phyloP scores from a whole-genome alignment of 2,329 filamentous ascomycete genomes.

The Penicillium paneum region DNA sequence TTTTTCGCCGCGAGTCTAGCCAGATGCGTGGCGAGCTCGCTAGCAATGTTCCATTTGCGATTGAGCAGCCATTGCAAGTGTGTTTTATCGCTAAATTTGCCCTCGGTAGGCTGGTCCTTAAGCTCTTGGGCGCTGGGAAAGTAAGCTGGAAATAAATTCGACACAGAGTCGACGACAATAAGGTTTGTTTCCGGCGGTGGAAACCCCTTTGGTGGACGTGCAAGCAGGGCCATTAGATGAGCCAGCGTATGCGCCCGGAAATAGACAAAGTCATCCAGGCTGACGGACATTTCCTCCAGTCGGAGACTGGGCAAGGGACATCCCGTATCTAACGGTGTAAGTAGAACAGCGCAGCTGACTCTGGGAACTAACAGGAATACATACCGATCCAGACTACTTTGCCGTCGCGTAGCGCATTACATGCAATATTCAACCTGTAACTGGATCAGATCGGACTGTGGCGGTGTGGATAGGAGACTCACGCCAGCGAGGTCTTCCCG shows the following conservation, averaged over 20 bases:
- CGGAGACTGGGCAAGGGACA: conserved; percentile 49
- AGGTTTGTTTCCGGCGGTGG: conserved; percentile 63
- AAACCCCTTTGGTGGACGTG: conserved; percentile 62
- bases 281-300: conserved; percentile 47
- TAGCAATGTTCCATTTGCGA: conserved; percentile 59
- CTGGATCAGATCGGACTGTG: conserved; percentile 14
- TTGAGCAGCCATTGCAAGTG: conserved; percentile 36
- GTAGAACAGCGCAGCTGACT: neutral
- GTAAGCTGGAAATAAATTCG: conserved; percentile 70
- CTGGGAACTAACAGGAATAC: conserved; percentile 38
- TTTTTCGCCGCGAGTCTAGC: conserved; percentile 71
- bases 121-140: conserved; percentile 60
- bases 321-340: conserved; percentile 44
- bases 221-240: conserved; percentile 69
- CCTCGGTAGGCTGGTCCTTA: conserved; percentile 26
- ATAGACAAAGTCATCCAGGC: conserved; percentile 60
- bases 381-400: conserved; percentile 80
- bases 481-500: conserved; percentile 83
- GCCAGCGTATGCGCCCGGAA: conserved; percentile 58
- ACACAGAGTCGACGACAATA: conserved; percentile 74
- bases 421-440: conserved; percentile 67
- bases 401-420: conserved; percentile 58
- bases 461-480: conserved; percentile 35
- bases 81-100: conserved; percentile 41
- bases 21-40: conserved; percentile 58